A percentile compares a stretch with the other conserved stretches of the same genome.
Conservation (phyloP, 2,329 filamentous ascomycete genomes). For the Botrytis deweyae region DNA sequence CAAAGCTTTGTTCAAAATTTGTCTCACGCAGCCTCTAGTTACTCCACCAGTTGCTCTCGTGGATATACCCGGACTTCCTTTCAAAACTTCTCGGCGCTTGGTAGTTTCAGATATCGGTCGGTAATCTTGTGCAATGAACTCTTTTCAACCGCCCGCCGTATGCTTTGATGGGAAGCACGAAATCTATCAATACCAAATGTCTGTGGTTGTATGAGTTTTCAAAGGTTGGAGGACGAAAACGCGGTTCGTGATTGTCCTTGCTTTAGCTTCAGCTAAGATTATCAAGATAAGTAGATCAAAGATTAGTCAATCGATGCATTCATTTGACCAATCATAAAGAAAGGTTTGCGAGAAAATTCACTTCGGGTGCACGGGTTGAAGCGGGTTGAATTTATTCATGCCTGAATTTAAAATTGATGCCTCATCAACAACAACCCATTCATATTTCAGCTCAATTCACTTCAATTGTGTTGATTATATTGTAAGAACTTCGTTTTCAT, state of each 20-base stretch:
- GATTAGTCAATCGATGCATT: background rate
- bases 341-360: background rate
- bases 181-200: background rate
- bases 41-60: background rate
- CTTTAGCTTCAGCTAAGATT: constrained; percentile 1
- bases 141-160: background rate
- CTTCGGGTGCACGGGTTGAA: background rate
- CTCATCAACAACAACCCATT: background rate
- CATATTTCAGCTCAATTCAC: background rate
- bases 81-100: background rate
- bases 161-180: background rate
- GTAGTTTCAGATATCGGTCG: background rate
- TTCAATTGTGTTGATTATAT: background rate
- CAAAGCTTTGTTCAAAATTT: background rate
- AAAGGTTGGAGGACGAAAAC: background rate
- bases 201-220: background rate
- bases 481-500: background rate
- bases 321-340: background rate
- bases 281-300: constrained; percentile 6
- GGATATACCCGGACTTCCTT: background rate
- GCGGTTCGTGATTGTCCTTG: background rate
- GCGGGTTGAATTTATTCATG: background rate
- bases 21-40: background rate
- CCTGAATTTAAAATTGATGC: background rate
- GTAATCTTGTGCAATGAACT: background rate